Percentiles rank a stretch among this genome's conserved stretches.
These are phyloP conservation scores for Quercus rubra DNA, from an alignment of 306 rosid species.

Conservation along the genomic window DNA sequence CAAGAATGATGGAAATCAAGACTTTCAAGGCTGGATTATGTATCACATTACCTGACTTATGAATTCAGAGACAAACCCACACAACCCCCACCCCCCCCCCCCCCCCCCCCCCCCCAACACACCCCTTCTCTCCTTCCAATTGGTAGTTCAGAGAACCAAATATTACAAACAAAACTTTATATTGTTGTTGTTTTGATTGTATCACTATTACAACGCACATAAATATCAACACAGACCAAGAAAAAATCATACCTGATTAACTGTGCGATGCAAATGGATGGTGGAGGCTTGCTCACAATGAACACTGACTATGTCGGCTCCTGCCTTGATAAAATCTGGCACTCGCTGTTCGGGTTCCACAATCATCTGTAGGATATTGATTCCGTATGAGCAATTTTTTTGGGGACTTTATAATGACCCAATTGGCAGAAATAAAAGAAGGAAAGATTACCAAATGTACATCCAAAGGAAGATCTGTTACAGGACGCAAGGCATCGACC, in stretches of 20 bases:
- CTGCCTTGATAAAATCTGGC: slow-evolving; percentile 98
- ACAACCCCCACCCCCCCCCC: too few relatives aligned
- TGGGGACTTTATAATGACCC: background rate
- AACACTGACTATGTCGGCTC: slow-evolving; percentile 97
- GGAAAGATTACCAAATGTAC: slow-evolving; percentile 80
- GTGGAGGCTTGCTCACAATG: slow-evolving; percentile 93
- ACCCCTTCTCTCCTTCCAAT: too few relatives aligned
- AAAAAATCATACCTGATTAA: slow-evolving; percentile 61
- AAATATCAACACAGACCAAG: slow-evolving; percentile 5
- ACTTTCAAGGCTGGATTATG: background rate
- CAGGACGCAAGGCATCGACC: slow-evolving; percentile 96
- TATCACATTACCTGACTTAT: background rate
- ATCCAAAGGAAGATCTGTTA: slow-evolving; percentile 98
- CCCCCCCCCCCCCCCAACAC: background rate
- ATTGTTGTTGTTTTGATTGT: background rate
- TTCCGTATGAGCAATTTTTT: slow-evolving; percentile 3
- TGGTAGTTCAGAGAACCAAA: background rate
- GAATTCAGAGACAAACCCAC: background rate
- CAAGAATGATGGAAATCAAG: background rate
- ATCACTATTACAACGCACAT: background rate
- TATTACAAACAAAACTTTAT: background rate
- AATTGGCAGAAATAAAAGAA: slow-evolving; percentile 8
- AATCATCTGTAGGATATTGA: slow-evolving; percentile 65
- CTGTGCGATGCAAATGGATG: slow-evolving; percentile 93
- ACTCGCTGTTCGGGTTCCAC: slow-evolving; percentile 97